These are phyloP conservation scores for Hypoxylon sp. DNA, from an alignment of 2,329 filamentous ascomycete species.

Conservation along the genomic window DNA sequence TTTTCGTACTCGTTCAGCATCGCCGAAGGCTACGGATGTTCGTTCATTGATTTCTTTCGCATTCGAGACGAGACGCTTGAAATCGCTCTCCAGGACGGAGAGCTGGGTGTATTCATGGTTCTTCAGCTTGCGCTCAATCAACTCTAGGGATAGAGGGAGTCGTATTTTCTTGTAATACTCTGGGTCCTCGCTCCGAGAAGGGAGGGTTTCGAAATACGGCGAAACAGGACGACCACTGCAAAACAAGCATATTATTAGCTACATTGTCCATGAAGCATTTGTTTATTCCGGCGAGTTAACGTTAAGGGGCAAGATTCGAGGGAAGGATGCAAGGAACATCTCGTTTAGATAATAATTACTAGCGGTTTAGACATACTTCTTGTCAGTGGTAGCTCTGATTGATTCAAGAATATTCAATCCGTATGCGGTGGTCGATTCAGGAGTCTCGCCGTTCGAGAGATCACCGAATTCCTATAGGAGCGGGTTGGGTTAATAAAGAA, in stretches of 20 bases:
- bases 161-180: slow-evolving; percentile 84
- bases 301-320: neutral
- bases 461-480: slow-evolving; percentile 61
- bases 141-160: slow-evolving; percentile 83
- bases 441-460: slow-evolving; percentile 70
- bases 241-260: slow-evolving; percentile 46
- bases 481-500: slow-evolving; percentile 29
- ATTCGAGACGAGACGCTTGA: slow-evolving; percentile 90
- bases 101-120: slow-evolving; percentile 78
- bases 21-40: slow-evolving; percentile 79
- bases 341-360: slow-evolving; percentile 8
- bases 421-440: slow-evolving; percentile 77
- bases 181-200: slow-evolving; percentile 73
- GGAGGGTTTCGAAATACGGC: slow-evolving; percentile 80
- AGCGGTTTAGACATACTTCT: slow-evolving; percentile 73
- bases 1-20: slow-evolving; percentile 89
- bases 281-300: slow-evolving; percentile 1
- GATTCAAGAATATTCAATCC: slow-evolving; percentile 82
- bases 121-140: slow-evolving; percentile 81
- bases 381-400: slow-evolving; percentile 83
- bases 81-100: slow-evolving; percentile 83
- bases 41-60: slow-evolving; percentile 87
- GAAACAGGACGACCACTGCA: slow-evolving; percentile 79
- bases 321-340: neutral
- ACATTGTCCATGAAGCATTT: slow-evolving; percentile 9